Evolutionary conservation across 1,139 yeast genomes (phyloP).

Genomic region (Geotrichum phurueaensis): DNA sequence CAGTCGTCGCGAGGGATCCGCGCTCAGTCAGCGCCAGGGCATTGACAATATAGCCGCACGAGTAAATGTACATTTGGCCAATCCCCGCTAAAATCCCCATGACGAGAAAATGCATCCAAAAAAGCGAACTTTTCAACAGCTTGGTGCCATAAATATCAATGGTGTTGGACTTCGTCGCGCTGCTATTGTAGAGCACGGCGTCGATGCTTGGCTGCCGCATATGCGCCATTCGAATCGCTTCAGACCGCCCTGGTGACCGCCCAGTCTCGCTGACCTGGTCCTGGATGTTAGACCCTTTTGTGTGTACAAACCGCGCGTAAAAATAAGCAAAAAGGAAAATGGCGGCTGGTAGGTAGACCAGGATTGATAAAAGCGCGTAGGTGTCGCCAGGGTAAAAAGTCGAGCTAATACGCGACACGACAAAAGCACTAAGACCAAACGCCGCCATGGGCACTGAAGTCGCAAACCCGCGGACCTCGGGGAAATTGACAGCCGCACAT

Average conservation of each 20-base stretch:
- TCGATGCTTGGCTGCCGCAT: background rate
- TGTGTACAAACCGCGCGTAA: constrained; percentile 24
- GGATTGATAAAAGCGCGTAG: constrained; percentile 27
- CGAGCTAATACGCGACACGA: constrained; percentile 31
- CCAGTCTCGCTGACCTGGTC: background rate
- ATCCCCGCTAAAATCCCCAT: constrained; percentile 58
- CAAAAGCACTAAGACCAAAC: constrained; percentile 35
- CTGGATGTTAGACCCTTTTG: background rate
- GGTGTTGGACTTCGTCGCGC: background rate
- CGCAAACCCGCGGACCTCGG: constrained; percentile 32
- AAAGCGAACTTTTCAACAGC: constrained; percentile 19
- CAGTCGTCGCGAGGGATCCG: background rate
- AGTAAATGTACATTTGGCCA: constrained; percentile 66
- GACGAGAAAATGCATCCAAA: constrained; percentile 39
- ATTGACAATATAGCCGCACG: constrained; percentile 60
- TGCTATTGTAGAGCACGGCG: background rate
- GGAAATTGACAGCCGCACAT: constrained; percentile 35
- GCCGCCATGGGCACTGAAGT: constrained; percentile 36
- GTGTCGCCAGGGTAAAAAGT: constrained; percentile 33
- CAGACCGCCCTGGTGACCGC: background rate
- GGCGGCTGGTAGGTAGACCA: constrained; percentile 29
- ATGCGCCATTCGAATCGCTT: background rate
- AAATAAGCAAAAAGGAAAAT: constrained; percentile 27
- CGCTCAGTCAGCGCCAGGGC: constrained; percentile 37
- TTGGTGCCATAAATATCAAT: background rate